phyloP scores from a whole-genome alignment of 352 stramenopile genomes.

The Phytophthora ramorum region DNA sequence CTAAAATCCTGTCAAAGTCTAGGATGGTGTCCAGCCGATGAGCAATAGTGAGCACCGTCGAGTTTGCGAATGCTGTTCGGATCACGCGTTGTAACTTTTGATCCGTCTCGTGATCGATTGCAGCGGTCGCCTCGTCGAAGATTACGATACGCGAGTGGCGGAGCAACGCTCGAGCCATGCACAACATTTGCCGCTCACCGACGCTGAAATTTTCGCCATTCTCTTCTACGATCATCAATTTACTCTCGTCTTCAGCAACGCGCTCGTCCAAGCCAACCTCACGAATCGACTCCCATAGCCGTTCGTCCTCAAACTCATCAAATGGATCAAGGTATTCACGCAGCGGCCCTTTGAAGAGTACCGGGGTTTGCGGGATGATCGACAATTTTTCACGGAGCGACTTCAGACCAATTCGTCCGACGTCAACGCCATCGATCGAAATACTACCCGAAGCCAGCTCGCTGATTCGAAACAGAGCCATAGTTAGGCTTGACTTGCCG shows the following conservation, averaged over 20 bases:
- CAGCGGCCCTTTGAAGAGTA: conserved; percentile 93
- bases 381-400: conserved; percentile 74
- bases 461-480: conserved; percentile 59
- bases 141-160: conserved; percentile 76
- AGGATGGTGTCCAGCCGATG: conserved; percentile 94
- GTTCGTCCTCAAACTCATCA: conserved; percentile 71
- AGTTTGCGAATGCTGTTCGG: conserved; percentile 81
- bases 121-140: conserved; percentile 75
- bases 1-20: conserved; percentile 62
- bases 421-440: conserved; percentile 85
- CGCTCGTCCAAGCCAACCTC: conserved; percentile 61
- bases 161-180: conserved; percentile 92
- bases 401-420: conserved; percentile 73
- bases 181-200: conserved; percentile 94
- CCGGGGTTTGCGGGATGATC: conserved; percentile 94
- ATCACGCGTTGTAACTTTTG: conserved; percentile 72
- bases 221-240: conserved; percentile 88
- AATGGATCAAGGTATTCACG: conserved; percentile 93
- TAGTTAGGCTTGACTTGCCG: conserved; percentile 30
- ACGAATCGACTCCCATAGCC: conserved; percentile 58
- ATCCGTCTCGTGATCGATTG: conserved; percentile 87
- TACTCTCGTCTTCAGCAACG: conserved; percentile 49
- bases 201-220: conserved; percentile 94
- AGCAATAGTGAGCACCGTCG: conserved; percentile 96
- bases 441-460: conserved; percentile 84